Percentiles rank a stretch among this genome's conserved stretches.
Evolutionary conservation across 768 basidiomycete genomes (phyloP).

Genomic region (Termitomyces titanicus): DNA sequence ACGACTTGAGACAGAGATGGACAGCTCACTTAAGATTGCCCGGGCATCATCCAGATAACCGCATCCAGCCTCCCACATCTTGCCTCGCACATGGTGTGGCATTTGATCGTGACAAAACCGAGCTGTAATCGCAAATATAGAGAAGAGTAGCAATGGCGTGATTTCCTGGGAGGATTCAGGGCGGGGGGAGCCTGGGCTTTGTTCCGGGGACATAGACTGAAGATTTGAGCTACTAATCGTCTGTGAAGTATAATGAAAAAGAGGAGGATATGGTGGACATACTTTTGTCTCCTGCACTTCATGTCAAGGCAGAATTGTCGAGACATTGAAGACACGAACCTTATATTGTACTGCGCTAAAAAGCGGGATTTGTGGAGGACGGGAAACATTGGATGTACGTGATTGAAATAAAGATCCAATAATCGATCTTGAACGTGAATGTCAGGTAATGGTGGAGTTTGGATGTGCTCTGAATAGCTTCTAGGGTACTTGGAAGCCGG

Average conservation of each 20-base stretch:
- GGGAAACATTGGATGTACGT: conserved; percentile 82
- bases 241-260: not conserved
- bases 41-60: conserved; percentile 62
- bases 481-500: conserved; percentile 49
- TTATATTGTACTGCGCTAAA: conserved; percentile 55
- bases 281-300: conserved; percentile 16
- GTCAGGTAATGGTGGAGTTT: conserved; percentile 54
- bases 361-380: conserved; percentile 74
- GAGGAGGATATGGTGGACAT: not conserved
- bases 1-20: conserved; percentile 1
- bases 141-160: conserved; percentile 67
- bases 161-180: conserved; percentile 60
- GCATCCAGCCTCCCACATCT: conserved; percentile 69
- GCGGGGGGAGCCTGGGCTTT: conserved; percentile 29
- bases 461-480: conserved; percentile 39
- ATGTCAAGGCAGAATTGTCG: not conserved
- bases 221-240: not conserved
- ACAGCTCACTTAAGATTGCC: conserved; percentile 53
- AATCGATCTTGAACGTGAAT: conserved; percentile 61
- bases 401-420: conserved; percentile 74
- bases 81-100: conserved; percentile 42
- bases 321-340: conserved; percentile 29
- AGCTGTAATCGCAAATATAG: conserved; percentile 81
- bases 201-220: conserved; percentile 25
- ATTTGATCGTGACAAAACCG: conserved; percentile 58